These are phyloP conservation scores for Plasmodium gaboni DNA, from an alignment of 169 alveolate genomes.

Conservation along the genomic window DNA sequence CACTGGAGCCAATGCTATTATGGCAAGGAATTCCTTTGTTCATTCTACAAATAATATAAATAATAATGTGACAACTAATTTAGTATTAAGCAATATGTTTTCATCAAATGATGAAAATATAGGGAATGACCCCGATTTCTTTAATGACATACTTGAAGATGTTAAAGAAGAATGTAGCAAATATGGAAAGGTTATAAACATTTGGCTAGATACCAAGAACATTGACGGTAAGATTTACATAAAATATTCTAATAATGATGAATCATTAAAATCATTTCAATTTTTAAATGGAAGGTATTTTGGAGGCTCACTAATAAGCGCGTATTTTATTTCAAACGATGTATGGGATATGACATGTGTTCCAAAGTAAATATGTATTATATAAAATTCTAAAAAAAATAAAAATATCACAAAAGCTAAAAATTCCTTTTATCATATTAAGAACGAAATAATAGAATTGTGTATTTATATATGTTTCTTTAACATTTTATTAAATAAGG, in stretches of 20 bases:
- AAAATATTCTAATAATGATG: conserved; percentile 79
- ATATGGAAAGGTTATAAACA: conserved; percentile 88
- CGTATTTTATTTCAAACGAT: conserved; percentile 81
- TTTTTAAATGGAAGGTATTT: conserved; percentile 89
- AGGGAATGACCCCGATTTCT: conserved; percentile 85
- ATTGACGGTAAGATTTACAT: conserved; percentile 91
- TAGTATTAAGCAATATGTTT: conserved; percentile 89
- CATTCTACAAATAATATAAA: neutral
- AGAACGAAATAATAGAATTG: no score
- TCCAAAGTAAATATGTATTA: neutral
- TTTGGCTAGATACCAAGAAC: conserved; percentile 83
- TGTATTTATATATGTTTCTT: no score
- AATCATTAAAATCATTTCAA: conserved; percentile 85
- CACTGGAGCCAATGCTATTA: conserved; percentile 6
- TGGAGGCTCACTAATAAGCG: conserved; percentile 89
- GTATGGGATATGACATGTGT: conserved; percentile 76
- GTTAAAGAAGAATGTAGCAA: conserved; percentile 91
- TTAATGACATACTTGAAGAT: conserved; percentile 90
- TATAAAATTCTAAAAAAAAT: no score
- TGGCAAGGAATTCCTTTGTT: conserved; percentile 1
- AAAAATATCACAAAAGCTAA: no score
- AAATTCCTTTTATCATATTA: no score
- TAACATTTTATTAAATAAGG: no score
- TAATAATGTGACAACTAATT: conserved; percentile 76
- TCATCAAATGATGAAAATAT: conserved; percentile 83